Percentiles rank a stretch among this genome's conserved stretches.
These are phyloP conservation scores for Penicillium bialowiezense DNA, from an alignment of 495 filamentous ascomycete genomes.

Conservation along the genomic window DNA sequence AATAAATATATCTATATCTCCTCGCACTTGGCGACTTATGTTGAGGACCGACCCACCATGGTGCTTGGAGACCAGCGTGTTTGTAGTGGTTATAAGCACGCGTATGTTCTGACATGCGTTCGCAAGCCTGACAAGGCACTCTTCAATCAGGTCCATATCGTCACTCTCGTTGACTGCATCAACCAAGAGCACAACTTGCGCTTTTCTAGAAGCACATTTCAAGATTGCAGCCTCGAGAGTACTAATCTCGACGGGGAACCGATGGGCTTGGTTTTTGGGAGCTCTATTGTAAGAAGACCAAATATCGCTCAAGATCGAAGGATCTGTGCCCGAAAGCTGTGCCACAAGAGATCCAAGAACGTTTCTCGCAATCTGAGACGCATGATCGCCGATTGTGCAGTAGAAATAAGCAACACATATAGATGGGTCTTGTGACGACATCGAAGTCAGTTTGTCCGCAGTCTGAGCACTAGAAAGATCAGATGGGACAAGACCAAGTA, in stretches of 20 bases:
- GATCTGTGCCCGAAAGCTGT: constrained; percentile 11
- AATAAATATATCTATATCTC: constrained; percentile 17
- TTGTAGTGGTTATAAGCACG: constrained; percentile 17
- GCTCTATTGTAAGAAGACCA: constrained; percentile 10
- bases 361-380: constrained; percentile 17
- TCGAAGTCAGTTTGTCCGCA: constrained; percentile 13
- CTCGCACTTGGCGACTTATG: constrained; percentile 10
- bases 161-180: constrained; percentile 23
- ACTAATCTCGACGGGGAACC: constrained; percentile 11
- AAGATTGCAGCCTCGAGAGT: constrained; percentile 19
- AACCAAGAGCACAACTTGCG: constrained; percentile 10
- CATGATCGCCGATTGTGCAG: constrained; percentile 18
- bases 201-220: constrained; percentile 3
- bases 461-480: constrained; percentile 14
- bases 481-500: background rate
- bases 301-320: constrained; percentile 15
- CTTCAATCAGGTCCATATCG: constrained; percentile 10
- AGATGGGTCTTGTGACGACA: constrained; percentile 3
- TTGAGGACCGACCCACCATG: constrained; percentile 2
- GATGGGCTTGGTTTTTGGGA: constrained; percentile 14
- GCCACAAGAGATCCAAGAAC: constrained; percentile 20
- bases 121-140: constrained; percentile 12
- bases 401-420: constrained; percentile 21
- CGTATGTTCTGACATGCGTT: constrained; percentile 12
- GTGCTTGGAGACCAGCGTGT: background rate